phyloP scores from a whole-genome alignment of 768 basidiomycete species.

The Naganishia kalamii region DNA sequence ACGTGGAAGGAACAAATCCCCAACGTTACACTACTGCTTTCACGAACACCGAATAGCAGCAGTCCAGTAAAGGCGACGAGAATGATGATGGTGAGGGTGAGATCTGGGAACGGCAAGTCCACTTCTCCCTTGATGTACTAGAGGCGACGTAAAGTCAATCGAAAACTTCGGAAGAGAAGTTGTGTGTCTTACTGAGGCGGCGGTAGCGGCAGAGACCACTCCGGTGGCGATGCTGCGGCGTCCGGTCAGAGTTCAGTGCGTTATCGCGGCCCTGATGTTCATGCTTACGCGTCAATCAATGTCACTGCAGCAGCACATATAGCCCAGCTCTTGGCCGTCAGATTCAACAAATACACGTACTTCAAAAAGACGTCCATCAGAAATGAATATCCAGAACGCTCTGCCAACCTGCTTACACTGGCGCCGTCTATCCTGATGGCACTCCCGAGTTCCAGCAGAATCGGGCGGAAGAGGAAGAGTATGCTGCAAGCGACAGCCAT shows the following conservation, averaged over 20 bases:
- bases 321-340: conserved; percentile 59
- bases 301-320: conserved; percentile 62
- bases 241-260: background rate
- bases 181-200: conserved; percentile 47
- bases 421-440: conserved; percentile 65
- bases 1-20: conserved; percentile 60
- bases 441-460: conserved; percentile 66
- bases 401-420: conserved; percentile 53
- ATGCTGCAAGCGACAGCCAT: conserved; percentile 60
- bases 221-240: conserved; percentile 53
- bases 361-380: conserved; percentile 30
- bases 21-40: conserved; percentile 60
- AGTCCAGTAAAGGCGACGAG: conserved; percentile 55
- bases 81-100: conserved; percentile 55
- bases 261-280: background rate
- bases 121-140: conserved; percentile 62
- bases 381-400: background rate
- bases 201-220: conserved; percentile 68
- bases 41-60: conserved; percentile 58
- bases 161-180: background rate
- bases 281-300: conserved; percentile 57
- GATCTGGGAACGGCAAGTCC: conserved; percentile 55
- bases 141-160: background rate
- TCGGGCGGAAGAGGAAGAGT: conserved; percentile 65
- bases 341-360: conserved; percentile 48